A percentile compares a stretch with the other conserved stretches of the same genome.
These are phyloP conservation scores for Onygenales sp. DNA, from an alignment of 2,329 filamentous ascomycete genomes.

Conservation along the genomic window DNA sequence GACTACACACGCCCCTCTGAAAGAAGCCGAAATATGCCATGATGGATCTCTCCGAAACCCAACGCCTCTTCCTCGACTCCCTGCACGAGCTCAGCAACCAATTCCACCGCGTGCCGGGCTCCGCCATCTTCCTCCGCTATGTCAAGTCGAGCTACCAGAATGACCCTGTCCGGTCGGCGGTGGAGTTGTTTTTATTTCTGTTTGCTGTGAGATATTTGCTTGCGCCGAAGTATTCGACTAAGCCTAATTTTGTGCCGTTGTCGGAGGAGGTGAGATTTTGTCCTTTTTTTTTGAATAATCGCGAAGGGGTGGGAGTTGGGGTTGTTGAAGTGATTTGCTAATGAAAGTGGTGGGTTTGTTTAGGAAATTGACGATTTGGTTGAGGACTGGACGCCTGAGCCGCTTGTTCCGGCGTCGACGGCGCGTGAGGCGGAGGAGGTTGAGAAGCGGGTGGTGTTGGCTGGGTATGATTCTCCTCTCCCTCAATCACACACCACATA, in stretches of 20 bases:
- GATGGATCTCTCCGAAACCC: conserved; percentile 50
- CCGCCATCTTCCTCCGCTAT: conserved; percentile 87
- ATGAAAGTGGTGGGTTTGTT: conserved; percentile 4
- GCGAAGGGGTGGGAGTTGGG: background rate
- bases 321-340: background rate
- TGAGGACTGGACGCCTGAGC: conserved; percentile 93
- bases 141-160: conserved; percentile 97
- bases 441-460: conserved; percentile 77
- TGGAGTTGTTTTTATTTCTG: conserved; percentile 86
- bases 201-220: conserved; percentile 93
- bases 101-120: conserved; percentile 88
- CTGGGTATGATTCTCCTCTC: conserved; percentile 53
- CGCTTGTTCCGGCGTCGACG: conserved; percentile 67
- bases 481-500: background rate
- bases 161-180: conserved; percentile 84
- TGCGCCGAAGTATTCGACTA: conserved; percentile 86
- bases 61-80: conserved; percentile 44
- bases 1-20: too few relatives aligned
- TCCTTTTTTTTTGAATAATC: background rate
- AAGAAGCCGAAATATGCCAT: conserved; percentile 12
- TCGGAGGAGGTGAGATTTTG: conserved; percentile 57
- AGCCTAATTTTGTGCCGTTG: conserved; percentile 79
- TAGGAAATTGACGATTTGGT: conserved; percentile 93
- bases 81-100: conserved; percentile 49
- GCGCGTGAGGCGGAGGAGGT: conserved; percentile 69